Base-by-base conservation (phyloP, 495 filamentous ascomycete species). In the Aspergillus bertholletiae region DNA sequence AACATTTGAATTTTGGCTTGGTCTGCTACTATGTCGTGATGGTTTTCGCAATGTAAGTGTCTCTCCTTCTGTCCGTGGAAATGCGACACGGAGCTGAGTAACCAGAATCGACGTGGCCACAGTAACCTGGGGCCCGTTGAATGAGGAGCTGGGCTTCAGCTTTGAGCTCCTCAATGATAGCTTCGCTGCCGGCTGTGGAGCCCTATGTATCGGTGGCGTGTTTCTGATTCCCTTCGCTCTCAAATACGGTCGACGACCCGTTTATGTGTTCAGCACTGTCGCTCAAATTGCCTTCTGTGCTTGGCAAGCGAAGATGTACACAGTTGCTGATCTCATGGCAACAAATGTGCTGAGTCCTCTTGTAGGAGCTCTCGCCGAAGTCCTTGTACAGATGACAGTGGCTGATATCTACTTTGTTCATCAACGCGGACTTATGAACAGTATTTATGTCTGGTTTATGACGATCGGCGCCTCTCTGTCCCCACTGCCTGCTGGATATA, bases 321-420 rank as follows among this genome's bases (percentile, higher is more conserved):
- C 65, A 0, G 53, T 58, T 2, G 66, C 60, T 1, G 73, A 75
- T 4, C 54, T 70, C 17, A 63, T 77, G 8, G 62, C 53, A 1
- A 54, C 57, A 17, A 75, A 74, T 46, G 30, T 69, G 3, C 47
- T 78, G 2, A 61, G 58, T 7, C 68, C 75, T 0, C 48, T 72
- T 5, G 63, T 64, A 0, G 75, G 74, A 26, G 71, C 74, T 2
- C 58, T 78, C 30, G 65, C 61, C 17, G 77, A 81, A 48, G 64
- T 67, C 7, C 49, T 79, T 4, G 69, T 78, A 17, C 76, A 77
- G 54, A 71, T 81, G 51, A 77, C 74, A 0, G 63, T 79, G 12
- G 68, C 72, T 0, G 76, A 80, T 49, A 35, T 81, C 34, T 81
- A 74, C 55, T 80, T 80, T 49, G 72, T 77, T 0, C 78, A 80